Evolutionary conservation across 2,329 filamentous ascomycete species (phyloP), one percentile per base, ranked within the genome.

Genomic region (Arthrinium phaeospermum): DNA sequence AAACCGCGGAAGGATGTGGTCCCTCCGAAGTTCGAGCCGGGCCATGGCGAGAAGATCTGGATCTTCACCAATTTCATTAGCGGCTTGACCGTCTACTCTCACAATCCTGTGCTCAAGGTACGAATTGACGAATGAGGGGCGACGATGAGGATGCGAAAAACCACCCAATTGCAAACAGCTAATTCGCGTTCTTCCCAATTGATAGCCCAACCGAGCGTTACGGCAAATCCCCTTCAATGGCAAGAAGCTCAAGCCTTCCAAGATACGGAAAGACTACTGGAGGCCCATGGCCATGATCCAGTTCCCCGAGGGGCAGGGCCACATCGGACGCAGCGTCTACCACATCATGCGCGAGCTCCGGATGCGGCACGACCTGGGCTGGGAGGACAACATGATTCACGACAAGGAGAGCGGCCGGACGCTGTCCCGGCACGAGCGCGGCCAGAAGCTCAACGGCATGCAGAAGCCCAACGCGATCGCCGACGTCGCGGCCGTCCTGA

Each of bases 181-280:
- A 45, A 53, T 41, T 53, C 64, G 69, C 51, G 24, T 37, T n/a
- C 22, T 30, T 16, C 34, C 69, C 27, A 45, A 30, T 34, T 14
- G 19, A 57, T 49, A 80, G 79, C 73, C 76, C 27, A 76, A 71
- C 71, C 74, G 72, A 68, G 75, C 77, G 8, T 70, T 80, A 5
- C 70, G 71, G 46, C 79, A 81, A 68, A 75, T 80, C 73, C 87
- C 89, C 68, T 93, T 88, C 83, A 90, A 90, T 75, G 91, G 91
- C 81, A 93, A 92, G 80, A 92, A 93, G 82, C 86, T 89, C 67
- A 88, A 89, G 75, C 90, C 90, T 2, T 80, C 87, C 71, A 89
- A 89, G 77, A 83, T 93, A 51, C 90, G 91, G 72, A 91, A 90
- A 81, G 91, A 93, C 83, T 89, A 90, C 82, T 93, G 91, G 91